Evolutionary conservation across 1,139 yeast genomes (phyloP).

Genomic region (Lodderomyces orthopsilosis): DNA sequence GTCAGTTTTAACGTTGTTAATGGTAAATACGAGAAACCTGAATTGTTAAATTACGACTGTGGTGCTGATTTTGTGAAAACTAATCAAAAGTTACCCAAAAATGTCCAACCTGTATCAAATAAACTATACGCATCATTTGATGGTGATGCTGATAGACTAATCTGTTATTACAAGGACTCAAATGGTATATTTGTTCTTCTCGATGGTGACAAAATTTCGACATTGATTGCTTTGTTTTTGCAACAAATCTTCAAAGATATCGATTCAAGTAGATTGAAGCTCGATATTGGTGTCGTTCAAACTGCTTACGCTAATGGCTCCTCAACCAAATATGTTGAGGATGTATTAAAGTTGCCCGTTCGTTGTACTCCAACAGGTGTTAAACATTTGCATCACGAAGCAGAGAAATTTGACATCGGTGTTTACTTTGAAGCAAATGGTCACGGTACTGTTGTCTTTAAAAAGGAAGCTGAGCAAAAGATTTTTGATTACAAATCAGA

Average conservation of each 20-base stretch:
- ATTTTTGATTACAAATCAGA: conserved; percentile 24
- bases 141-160: conserved; percentile 96
- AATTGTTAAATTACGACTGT: conserved; percentile 67
- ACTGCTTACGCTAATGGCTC: conserved; percentile 98
- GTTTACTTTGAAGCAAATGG: conserved; percentile 98
- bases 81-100: conserved; percentile 72
- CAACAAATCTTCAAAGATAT: conserved; percentile 46
- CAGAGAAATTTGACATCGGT: conserved; percentile 82
- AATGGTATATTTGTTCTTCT: conserved; percentile 57
- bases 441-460: conserved; percentile 94
- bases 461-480: conserved; percentile 49
- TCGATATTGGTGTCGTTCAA: conserved; percentile 83
- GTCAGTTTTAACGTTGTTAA: conserved; percentile 56
- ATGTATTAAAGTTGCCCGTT: conserved; percentile 70
- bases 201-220: conserved; percentile 94
- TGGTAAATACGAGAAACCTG: conserved; percentile 53
- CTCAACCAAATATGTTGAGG: conserved; percentile 69
- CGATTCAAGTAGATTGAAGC: conserved; percentile 32
- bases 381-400: conserved; percentile 89
- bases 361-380: conserved; percentile 95
- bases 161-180: conserved; percentile 67
- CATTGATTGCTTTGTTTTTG: conserved; percentile 73
- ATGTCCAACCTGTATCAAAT: conserved; percentile 43
- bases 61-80: conserved; percentile 98
- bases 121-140: conserved; percentile 81